Evolutionary conservation across 129 eudicot species (phyloP), one percentile per base, ranked within the genome.

Genomic region (Centaurea solstitialis): DNA sequence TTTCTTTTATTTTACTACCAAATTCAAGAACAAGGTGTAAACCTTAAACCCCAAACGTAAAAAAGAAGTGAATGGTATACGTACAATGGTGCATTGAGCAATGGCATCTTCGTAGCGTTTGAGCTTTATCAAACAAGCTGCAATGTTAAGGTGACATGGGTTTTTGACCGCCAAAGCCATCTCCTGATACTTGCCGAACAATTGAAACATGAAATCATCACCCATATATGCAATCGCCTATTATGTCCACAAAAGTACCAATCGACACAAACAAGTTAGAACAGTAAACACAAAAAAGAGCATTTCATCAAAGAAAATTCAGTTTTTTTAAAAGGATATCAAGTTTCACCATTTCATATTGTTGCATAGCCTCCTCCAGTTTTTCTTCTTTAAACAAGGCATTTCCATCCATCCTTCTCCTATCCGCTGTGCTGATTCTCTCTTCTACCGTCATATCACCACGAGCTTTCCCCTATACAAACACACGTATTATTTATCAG

Each of bases 181-280:
- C 87, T 95, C 99, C 28, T 88, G 91, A 76, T 90, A 95, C 89
- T 91, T 95, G 1, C 98, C 99, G 53, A 85, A 91, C 86, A 95
- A 87, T 89, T 95, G 99, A 86, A 95, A 95, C 99, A 95, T 95
- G 89, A 95, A 95, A 78, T 95, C 99, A 82, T 95, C 99, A 81
- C 95, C 95, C 98, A 95, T 87, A 80, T 95, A 93, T 79, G 99
- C 98, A 80, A 95, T 89, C 62, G 99, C 98, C 99, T 95, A 38
- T 64, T 40, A 80, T 72, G 64, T 53, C 72, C 72, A 76, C 24
- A 41, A 30, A 71, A 79, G 10, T 0, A 26, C 30, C 30, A 47
- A 41, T 41, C 35, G 13, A 73, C 35, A 61, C 24, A 70, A 68
- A 23, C 30, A 21, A 70, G 69, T 87, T 38, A 87, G 74, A 81